phyloP scores from a whole-genome alignment of 2,329 filamentous ascomycete genomes.

The Alternaria burnsii region DNA sequence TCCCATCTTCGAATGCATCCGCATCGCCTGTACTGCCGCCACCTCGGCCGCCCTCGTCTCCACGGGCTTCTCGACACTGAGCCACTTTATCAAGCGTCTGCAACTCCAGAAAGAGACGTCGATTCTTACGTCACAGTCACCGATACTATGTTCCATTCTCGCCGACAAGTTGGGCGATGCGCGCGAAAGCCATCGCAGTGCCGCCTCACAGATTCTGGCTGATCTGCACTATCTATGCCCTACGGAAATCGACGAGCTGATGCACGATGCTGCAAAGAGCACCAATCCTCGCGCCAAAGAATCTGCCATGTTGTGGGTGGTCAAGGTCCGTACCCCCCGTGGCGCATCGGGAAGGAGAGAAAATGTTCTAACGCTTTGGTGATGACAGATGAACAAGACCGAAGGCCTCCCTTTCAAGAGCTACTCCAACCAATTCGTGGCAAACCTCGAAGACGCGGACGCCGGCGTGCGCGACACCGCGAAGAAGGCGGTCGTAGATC shows the following conservation, averaged over 20 bases:
- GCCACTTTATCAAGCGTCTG: slow-evolving; percentile 85
- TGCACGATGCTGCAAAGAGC: slow-evolving; percentile 78
- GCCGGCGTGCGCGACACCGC: slow-evolving; percentile 85
- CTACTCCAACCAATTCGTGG: slow-evolving; percentile 85
- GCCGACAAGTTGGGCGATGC: slow-evolving; percentile 87
- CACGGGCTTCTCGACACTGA: slow-evolving; percentile 86
- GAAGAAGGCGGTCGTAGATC: slow-evolving; percentile 82
- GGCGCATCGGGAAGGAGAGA: slow-evolving; percentile 2
- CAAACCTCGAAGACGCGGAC: slow-evolving; percentile 89
- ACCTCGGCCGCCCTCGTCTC: slow-evolving; percentile 77
- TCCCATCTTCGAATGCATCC: slow-evolving; percentile 82
- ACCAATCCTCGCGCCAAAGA: slow-evolving; percentile 88
- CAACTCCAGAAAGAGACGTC: slow-evolving; percentile 83
- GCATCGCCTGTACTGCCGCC: slow-evolving; percentile 76
- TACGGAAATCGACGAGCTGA: slow-evolving; percentile 78
- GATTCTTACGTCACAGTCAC: slow-evolving; percentile 72
- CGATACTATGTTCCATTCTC: slow-evolving; percentile 75
- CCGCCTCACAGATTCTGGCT: slow-evolving; percentile 77
- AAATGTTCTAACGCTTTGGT: slow-evolving; percentile 21
- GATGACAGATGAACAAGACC: slow-evolving; percentile 76
- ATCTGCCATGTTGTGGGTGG: slow-evolving; percentile 82
- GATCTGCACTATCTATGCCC: slow-evolving; percentile 78
- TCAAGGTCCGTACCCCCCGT: slow-evolving; percentile 64
- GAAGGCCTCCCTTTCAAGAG: slow-evolving; percentile 80
- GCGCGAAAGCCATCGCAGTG: slow-evolving; percentile 81